Evolutionary conservation across 2,329 filamentous ascomycete genomes (phyloP), one percentile per base, ranked within the genome.

Genomic region (Pestalotiopsis sp.): DNA sequence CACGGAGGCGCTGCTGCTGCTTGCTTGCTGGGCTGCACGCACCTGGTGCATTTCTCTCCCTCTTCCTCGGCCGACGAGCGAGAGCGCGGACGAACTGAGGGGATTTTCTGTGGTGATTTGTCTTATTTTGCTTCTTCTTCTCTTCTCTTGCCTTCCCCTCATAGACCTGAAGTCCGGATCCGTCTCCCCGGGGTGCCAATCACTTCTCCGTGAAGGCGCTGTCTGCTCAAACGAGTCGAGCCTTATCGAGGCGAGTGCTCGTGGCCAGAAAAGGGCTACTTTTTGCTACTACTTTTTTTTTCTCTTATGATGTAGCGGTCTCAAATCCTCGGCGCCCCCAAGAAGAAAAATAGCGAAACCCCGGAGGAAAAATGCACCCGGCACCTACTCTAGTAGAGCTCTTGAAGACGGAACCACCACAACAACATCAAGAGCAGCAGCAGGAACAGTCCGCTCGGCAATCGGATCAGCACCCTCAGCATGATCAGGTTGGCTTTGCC

Each of bases 311-410:
- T 67, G 66, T 67, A 67, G 66, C 66, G 38, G 31, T 20, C 36
- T 67, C 9, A 38, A 20, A 25, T 14, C 52, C 38, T 45, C n/a
- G 36, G 66, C 58, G 39, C 31, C 31, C 31, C 31, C 31, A 36
- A 36, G 31, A 36, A 36, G 31, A 36, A 36, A 36, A 36, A 36
- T 9, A 36, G 31, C 66, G 36, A 67, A 52, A 11, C 45, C 61
- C 38, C 23, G 31, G 25, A 61, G 61, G 57, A 45, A 67, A 67
- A 73, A 78, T 79, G 77, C 77, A 79, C 78, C 77, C 77, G 69
- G 76, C 77, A 74, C 77, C 77, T 65, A 78, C 74, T 72, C 74
- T 79, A 72, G 74, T 73, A 74, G 77, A 79, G 74, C 76, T 77
- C 69, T 79, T 78, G 74, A 78, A 77, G 74, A 74, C 73, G 72